phyloP scores from a whole-genome alignment of 768 basidiomycete genomes.

The Steccherinum ochraceum region DNA sequence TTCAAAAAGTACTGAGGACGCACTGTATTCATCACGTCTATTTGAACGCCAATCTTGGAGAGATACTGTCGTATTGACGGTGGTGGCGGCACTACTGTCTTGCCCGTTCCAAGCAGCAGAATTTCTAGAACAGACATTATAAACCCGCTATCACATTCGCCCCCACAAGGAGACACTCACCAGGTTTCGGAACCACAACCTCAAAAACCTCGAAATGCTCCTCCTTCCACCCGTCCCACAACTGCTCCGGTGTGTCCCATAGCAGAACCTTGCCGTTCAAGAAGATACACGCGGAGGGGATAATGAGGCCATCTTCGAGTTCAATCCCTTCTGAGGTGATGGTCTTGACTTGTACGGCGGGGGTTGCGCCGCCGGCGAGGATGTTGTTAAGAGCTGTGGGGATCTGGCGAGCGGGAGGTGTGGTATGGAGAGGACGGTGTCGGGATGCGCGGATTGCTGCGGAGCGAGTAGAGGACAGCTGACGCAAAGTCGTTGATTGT shows the following conservation, averaged over 20 bases:
- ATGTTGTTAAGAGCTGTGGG: slow-evolving; percentile 55
- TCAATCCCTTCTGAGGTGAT: slow-evolving; percentile 59
- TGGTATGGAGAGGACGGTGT: not conserved
- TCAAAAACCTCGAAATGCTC: slow-evolving; percentile 81
- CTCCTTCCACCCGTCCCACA: slow-evolving; percentile 65
- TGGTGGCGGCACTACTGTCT: slow-evolving; percentile 63
- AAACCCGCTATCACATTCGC: too few species aligned
- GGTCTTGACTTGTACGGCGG: slow-evolving; percentile 65
- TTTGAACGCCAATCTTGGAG: slow-evolving; percentile 71
- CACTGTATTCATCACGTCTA: slow-evolving; percentile 88
- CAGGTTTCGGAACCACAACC: slow-evolving; percentile 77
- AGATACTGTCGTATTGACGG: slow-evolving; percentile 59
- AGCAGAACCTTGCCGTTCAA: slow-evolving; percentile 81
- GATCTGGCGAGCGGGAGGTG: not conserved
- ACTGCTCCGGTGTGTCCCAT: slow-evolving; percentile 73
- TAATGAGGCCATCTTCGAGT: slow-evolving; percentile 70
- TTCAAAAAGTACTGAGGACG: slow-evolving; percentile 16
- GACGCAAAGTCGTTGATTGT: too few species aligned
- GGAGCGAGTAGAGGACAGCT: slow-evolving; percentile 4
- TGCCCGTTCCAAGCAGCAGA: slow-evolving; percentile 83
- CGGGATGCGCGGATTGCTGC: not conserved
- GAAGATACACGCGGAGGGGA: slow-evolving; percentile 78
- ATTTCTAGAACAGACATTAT: slow-evolving; percentile 55
- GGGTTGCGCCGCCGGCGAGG: slow-evolving; percentile 61
- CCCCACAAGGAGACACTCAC: slow-evolving; percentile 49